Base-by-base conservation (phyloP, 179 eudicot genomes). In the Spergularia azorica region DNA sequence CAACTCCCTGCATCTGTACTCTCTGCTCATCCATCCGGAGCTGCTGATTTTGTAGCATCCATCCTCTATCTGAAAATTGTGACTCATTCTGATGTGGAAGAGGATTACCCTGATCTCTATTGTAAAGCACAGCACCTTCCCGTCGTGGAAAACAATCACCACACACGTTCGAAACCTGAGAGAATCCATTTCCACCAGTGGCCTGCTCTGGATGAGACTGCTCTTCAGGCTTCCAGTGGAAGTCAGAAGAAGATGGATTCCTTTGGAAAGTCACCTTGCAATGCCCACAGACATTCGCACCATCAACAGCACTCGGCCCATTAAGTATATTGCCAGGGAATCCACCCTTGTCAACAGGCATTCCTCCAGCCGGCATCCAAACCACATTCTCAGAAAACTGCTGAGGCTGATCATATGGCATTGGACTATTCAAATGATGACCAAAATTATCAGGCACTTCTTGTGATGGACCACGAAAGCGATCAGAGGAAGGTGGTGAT, bases 281-380 rank as follows among this genome's bases (percentile, higher is more conserved):
- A 72, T 90, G 86, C 80, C 86, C 91, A 75, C 97, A 90, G 8
- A 86, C 84, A 70, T 79, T 89, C 56, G 82, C 79, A 68, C 94
- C 90, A 26, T 94, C 95, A 67, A 83, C 80, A 63, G 72, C 77
- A 82, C 73, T 81, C 12, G 87, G 71, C 38, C 87, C 85, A 56
- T 88, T 90, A 75, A 87, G 86, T 59, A 89, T 86, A 63, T 90
- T 95, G 20, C 95, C 95, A 9, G 97, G 97, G 74, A 93, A 93
- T 41, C 97, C 92, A 85, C 92, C 81, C 85, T 77, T 89, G 39
- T 92, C 98, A 70, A 81, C 83, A 70, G 89, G 74, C 57, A 75
- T 68, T 16, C 83, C 63, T 21, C 90, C 91, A 74, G 88, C 12
- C 51, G 92, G 97, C 48, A 89, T 38, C 90, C 95, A 85, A 10